Evolutionary conservation across 352 stramenopile species (phyloP).

Genomic region (Globisporangium viniferum): DNA sequence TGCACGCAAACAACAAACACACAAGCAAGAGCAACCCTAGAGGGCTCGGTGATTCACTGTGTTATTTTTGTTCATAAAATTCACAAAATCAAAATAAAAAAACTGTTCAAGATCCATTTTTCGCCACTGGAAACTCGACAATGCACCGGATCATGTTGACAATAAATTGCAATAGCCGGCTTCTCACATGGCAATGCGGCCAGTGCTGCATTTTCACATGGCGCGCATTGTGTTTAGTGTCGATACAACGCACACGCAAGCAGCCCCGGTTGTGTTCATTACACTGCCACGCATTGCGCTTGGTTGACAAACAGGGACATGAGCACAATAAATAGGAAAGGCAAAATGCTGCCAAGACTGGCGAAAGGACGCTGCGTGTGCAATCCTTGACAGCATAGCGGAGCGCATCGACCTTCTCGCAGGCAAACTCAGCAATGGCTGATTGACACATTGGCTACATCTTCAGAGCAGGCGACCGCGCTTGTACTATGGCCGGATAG

Average conservation of each 20-base stretch:
- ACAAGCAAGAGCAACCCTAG: not conserved
- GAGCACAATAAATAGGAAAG: not conserved
- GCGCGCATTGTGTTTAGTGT: not conserved
- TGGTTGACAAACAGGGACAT: not conserved
- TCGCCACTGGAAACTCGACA: not conserved
- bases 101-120: conserved; percentile 1
- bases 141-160: too few relatives aligned
- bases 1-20: not conserved
- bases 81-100: not conserved
- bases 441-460: not conserved
- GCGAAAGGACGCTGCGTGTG: not conserved
- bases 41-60: not conserved
- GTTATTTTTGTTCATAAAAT: not conserved
- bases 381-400: not conserved
- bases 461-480: not conserved
- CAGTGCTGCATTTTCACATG: not conserved
- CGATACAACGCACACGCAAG: not conserved
- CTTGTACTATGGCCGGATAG: too few relatives aligned
- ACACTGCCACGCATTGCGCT: not conserved
- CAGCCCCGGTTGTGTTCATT: not conserved
- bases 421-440: too few relatives aligned
- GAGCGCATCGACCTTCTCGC: not conserved
- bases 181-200: not conserved
- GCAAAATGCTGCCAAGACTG: not conserved
- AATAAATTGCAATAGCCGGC: not conserved